Base-by-base conservation (phyloP, 1,284 basidiomycete genomes). In the Mycena citricolor region DNA sequence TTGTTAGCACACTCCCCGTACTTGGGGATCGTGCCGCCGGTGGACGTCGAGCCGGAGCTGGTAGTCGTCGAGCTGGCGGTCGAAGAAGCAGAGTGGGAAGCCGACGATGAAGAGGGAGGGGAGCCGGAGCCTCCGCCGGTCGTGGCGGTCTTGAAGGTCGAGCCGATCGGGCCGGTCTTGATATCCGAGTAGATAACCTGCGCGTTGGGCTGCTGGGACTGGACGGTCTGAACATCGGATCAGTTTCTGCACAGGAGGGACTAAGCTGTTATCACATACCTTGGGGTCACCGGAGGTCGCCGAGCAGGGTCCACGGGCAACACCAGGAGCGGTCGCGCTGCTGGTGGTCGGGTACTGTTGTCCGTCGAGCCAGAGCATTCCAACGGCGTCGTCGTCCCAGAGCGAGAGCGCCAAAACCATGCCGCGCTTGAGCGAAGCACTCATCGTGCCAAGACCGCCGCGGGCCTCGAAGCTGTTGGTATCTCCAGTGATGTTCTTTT, bases 161-260 rank as follows among this genome's bases (percentile, higher is more conserved):
- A 69, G 53, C 69, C 70, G 54, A 79, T 69, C 58, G 66, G 62
- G 37, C 77, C 77, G 55, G 66, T 70, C 57, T 69, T 71, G 67
- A 79, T 77, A 73, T 78, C 76, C 28, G 75, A 77, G 67, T 67
- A 79, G 44, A 62, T 67, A 56, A 79, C 76, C 25, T 62, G 60
- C 25, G 70, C 67, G 59, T 60, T 66, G 39, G 66, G 56, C 54
- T 58, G 50, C 38, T 63, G 53, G 22, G 62, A 49, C 61, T 77
- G 74, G 57, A 79, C 69, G 23, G 44, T 49, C 45, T 69, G 8
- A 8, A 17, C 10, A 20, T 29, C 23, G 7, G 20, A 5, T 16
- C 19, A 20, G 17, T 7, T 16, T 7, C 13, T 7, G 8, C 17
- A 19, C 7, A 35, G 7, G n/a, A 8, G 7, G 33, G 10, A 10